A percentile compares a stretch with the other conserved stretches of the same genome.
Conservation (phyloP, 2,329 filamentous ascomycete genomes). For the Aspergillus tubingensis region DNA sequence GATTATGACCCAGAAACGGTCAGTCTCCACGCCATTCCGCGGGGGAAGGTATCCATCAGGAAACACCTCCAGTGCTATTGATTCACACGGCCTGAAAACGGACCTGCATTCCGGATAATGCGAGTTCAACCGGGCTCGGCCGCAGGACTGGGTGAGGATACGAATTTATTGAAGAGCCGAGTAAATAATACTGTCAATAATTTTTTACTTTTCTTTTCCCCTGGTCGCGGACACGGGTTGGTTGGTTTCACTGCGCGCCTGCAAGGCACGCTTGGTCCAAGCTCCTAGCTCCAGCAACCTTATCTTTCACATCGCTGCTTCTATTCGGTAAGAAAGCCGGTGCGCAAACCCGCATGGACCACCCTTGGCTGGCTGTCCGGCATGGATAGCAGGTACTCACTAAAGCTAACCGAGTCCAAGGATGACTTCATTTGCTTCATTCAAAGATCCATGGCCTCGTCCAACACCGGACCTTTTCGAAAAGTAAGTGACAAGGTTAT, state of each 20-base stretch:
- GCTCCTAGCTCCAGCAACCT: constrained; percentile 18
- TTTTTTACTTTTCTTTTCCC: neutral
- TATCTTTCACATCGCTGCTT: constrained; percentile 11
- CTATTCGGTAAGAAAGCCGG: neutral
- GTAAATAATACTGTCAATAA: constrained; percentile 1
- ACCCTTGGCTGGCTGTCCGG: neutral
- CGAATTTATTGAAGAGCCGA: constrained; percentile 1
- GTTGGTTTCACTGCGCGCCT: constrained; percentile 10
- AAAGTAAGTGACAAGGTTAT: neutral
- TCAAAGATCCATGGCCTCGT: neutral
- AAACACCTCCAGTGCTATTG: constrained; percentile 2
- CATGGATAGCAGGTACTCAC: neutral
- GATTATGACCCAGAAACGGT: constrained; percentile 1
- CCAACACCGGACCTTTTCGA: neutral
- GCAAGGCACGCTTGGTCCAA: constrained; percentile 19
- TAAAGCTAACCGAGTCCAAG: neutral
- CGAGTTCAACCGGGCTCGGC: neutral
- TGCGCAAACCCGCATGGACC: neutral
- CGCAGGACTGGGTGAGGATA: neutral
- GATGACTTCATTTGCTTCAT: neutral
- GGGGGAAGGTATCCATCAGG: neutral
- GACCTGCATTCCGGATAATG: neutral
- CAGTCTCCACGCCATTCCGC: neutral
- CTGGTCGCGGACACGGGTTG: constrained; percentile 12
- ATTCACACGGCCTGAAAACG: neutral